Evolutionary conservation across 768 basidiomycete species (phyloP).

Genomic region (Paxillus rubicundulus): DNA sequence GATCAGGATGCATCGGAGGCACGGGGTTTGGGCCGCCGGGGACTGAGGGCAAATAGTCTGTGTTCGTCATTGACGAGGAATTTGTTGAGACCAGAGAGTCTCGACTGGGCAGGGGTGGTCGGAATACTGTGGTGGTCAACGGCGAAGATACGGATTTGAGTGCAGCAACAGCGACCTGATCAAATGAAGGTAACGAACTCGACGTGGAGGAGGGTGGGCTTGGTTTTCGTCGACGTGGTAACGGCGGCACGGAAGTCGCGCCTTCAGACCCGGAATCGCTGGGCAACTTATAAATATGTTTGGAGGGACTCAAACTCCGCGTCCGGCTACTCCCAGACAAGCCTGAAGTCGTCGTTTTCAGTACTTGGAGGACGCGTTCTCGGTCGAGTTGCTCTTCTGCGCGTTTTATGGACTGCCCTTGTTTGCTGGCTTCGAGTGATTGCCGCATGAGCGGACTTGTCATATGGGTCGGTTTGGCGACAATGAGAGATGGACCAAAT

Average conservation of each 20-base stretch:
- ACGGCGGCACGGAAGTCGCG: conserved; percentile 24
- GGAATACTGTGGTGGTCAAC: conserved; percentile 11
- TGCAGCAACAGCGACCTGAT: conserved; percentile 41
- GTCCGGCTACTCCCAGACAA: conserved; percentile 20
- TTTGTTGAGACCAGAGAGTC: conserved; percentile 13
- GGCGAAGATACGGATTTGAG: conserved; percentile 15
- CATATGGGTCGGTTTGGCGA: conserved; percentile 39
- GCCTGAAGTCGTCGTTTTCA: conserved; percentile 56
- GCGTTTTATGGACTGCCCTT: conserved; percentile 66
- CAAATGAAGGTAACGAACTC: conserved; percentile 36
- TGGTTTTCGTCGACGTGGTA: conserved; percentile 36
- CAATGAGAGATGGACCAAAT: conserved; percentile 21
- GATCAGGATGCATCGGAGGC: conserved; percentile 58
- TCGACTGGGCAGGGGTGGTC: conserved; percentile 23
- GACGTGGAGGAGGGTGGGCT: conserved; percentile 36
- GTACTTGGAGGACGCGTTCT: conserved; percentile 66
- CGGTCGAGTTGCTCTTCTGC: conserved; percentile 67
- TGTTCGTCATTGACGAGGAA: conserved; percentile 3
- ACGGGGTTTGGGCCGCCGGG: conserved; percentile 30
- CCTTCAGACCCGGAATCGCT: conserved; percentile 21
- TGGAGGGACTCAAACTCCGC: conserved; percentile 33
- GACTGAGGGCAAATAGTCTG: neutral
- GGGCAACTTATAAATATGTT: conserved; percentile 6
- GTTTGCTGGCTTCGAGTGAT: conserved; percentile 69
- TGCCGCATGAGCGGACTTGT: conserved; percentile 70